Conservation (phyloP, 441 rosid species). For the Pelargonium citronellum region DNA sequence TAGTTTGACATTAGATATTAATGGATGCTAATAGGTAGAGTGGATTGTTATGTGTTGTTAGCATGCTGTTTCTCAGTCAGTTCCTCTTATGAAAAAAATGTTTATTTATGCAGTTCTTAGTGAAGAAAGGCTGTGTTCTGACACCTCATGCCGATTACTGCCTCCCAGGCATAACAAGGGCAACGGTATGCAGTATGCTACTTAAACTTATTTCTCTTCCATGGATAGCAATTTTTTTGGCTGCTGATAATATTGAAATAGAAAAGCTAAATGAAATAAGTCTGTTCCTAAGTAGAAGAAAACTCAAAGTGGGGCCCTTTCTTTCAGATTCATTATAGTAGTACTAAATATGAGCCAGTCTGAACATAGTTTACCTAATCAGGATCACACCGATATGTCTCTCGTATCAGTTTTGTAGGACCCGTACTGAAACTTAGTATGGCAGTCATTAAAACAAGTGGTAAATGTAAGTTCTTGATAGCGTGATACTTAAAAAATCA, state of each 20-base stretch:
- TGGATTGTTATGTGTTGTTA: not conserved
- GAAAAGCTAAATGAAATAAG: no score
- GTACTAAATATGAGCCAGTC: no score
- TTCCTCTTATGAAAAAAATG: not conserved
- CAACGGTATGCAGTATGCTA: constrained; percentile 55
- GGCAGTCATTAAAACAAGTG: no score
- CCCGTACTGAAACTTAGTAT: no score
- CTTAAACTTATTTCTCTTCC: constrained; percentile 3
- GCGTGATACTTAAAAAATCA: not conserved
- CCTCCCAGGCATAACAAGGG: constrained; percentile 87
- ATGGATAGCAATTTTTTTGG: not conserved
- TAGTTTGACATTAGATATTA: not conserved
- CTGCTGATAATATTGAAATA: no score
- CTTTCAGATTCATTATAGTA: no score
- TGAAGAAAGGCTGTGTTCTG: constrained; percentile 73
- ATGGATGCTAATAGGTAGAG: not conserved
- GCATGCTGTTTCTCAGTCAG: not conserved
- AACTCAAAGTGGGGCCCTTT: no score
- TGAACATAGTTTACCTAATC: no score
- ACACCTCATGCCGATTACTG: constrained; percentile 95
- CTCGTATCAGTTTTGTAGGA: no score
- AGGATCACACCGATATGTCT: no score
- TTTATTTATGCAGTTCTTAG: constrained; percentile 53
- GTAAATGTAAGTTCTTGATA: not conserved
- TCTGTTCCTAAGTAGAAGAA: no score